phyloP scores from a whole-genome alignment of 306 rosid species.

The Corylus avellana region DNA sequence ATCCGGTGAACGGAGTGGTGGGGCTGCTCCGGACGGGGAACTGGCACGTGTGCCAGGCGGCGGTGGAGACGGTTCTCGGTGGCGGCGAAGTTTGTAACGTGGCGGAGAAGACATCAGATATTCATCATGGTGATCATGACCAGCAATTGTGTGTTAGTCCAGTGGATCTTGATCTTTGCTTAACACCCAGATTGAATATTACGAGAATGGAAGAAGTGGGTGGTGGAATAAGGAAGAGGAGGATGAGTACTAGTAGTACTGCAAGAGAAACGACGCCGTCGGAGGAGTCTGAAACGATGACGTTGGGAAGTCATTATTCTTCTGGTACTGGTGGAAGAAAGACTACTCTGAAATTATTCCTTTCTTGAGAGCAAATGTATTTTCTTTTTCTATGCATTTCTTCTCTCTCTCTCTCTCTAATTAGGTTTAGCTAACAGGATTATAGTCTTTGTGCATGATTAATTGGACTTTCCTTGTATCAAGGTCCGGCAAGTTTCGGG shows the following conservation, averaged over 20 bases:
- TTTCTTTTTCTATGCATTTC: too few relatives aligned
- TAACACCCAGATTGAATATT: constrained; percentile 8
- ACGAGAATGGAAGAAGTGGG: background rate
- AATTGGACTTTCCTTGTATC: too few relatives aligned
- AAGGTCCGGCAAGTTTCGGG: background rate
- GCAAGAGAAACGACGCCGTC: constrained; percentile 16
- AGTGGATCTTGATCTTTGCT: constrained; percentile 33
- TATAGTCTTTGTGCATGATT: background rate
- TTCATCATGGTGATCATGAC: background rate
- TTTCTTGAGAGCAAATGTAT: constrained; percentile 23
- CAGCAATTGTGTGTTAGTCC: background rate
- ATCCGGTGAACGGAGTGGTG: constrained; percentile 82
- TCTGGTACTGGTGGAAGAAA: constrained; percentile 28
- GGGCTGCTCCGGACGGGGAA: constrained; percentile 73
- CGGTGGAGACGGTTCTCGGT: constrained; percentile 56
- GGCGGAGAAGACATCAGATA: background rate
- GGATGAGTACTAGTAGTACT: background rate
- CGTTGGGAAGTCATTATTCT: constrained; percentile 34
- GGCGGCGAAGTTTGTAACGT: constrained; percentile 25
- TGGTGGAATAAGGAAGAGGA: constrained; percentile 10
- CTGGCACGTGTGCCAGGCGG: constrained; percentile 79
- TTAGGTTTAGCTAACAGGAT: background rate
- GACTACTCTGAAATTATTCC: constrained; percentile 50
- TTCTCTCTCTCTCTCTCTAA: too few relatives aligned
- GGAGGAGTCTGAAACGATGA: constrained; percentile 34